A percentile compares a stretch with the other conserved stretches of the same genome.
phyloP scores from a whole-genome alignment of 768 basidiomycete genomes.

The Calocybe gangraenosa region DNA sequence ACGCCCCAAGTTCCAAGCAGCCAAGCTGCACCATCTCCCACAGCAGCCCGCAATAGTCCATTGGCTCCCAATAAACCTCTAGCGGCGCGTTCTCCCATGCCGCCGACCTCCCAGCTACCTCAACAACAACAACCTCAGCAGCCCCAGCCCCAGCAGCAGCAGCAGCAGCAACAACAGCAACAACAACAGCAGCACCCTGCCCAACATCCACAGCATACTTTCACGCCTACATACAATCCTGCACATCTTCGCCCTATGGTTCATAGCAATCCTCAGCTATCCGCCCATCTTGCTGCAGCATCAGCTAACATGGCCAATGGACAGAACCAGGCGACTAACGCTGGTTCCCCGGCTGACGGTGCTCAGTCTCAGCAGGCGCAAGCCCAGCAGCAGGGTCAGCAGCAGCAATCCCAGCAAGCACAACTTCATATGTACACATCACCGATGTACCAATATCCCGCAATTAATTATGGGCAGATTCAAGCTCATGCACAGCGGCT shows the following conservation, averaged over 20 bases:
- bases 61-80: constrained; percentile 28
- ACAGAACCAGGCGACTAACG: constrained; percentile 8
- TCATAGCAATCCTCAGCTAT: constrained; percentile 21
- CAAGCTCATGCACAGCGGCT: constrained; percentile 5
- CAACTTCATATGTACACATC: constrained; percentile 12
- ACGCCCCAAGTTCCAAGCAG: constrained; percentile 23
- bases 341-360: neutral
- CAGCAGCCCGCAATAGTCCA: constrained; percentile 32
- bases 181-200: constrained; percentile 14
- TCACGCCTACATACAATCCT: constrained; percentile 29
- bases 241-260: constrained; percentile 29
- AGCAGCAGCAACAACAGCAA: constrained; percentile 16
- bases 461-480: constrained; percentile 13
- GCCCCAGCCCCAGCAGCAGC: constrained; percentile 19
- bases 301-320: constrained; percentile 12
- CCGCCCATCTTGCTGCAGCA: constrained; percentile 17
- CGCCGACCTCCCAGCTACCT: constrained; percentile 23
- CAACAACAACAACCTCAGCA: constrained; percentile 16
- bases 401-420: constrained; percentile 12
- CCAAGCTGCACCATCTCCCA: constrained; percentile 4
- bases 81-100: constrained; percentile 27
- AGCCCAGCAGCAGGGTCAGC: constrained; percentile 7
- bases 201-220: constrained; percentile 23
- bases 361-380: constrained; percentile 12
- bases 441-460: constrained; percentile 16